Percentiles rank a stretch among this genome's conserved stretches.
phyloP scores from a whole-genome alignment of 2,329 filamentous ascomycete genomes.

The Trichoderma sp. region DNA sequence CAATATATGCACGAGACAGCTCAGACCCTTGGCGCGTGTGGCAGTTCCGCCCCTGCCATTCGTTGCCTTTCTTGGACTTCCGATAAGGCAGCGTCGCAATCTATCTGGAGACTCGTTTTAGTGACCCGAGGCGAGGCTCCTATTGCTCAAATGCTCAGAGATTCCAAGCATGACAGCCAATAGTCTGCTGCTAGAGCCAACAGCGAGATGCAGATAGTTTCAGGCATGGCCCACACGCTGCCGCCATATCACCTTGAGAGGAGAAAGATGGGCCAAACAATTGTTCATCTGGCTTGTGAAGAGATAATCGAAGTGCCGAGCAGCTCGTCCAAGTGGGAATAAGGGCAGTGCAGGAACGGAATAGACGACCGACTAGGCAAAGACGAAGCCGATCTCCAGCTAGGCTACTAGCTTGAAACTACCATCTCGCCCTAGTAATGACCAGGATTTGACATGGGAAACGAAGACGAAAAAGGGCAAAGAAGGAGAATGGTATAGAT shows the following conservation, averaged over 20 bases:
- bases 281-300: background rate
- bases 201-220: background rate
- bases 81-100: slow-evolving; percentile 9
- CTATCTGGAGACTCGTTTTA: background rate
- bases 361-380: slow-evolving; percentile 49
- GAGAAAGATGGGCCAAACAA: background rate
- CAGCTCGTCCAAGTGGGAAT: background rate
- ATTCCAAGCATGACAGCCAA: background rate
- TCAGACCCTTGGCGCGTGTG: background rate
- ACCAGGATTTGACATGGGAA: background rate
- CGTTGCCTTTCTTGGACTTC: slow-evolving; percentile 1
- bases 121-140: background rate
- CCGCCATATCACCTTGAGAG: background rate
- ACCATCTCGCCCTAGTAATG: background rate
- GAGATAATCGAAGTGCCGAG: background rate
- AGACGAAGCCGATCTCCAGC: slow-evolving; percentile 67
- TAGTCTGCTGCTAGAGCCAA: background rate
- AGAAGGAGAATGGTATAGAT: background rate
- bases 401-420: background rate
- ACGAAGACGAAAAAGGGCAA: background rate
- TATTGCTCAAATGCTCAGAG: background rate
- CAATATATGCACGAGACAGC: background rate
- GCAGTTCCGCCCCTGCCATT: background rate
- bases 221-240: background rate
- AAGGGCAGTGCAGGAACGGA: background rate